These are phyloP conservation scores for Candida pseudoglaebosa DNA, from an alignment of 805 yeast genomes.

Conservation along the genomic window DNA sequence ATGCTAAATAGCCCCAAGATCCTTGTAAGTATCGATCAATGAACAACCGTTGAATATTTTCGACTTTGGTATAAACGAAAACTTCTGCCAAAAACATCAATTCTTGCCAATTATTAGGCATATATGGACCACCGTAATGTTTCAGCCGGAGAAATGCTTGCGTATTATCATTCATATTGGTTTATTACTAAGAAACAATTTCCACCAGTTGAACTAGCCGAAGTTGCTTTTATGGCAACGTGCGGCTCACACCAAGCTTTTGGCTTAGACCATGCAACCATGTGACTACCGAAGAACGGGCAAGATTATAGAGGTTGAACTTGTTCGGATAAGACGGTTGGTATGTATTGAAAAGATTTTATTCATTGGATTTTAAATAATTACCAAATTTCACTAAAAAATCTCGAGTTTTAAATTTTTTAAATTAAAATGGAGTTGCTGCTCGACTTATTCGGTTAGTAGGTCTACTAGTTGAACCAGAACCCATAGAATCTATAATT, in stretches of 20 bases:
- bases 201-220: background rate
- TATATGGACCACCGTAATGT: constrained; percentile 19
- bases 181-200: background rate
- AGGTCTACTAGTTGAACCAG: constrained; percentile 29
- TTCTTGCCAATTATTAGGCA: constrained; percentile 17
- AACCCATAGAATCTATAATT: constrained; percentile 23
- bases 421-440: constrained; percentile 28
- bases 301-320: too few species aligned
- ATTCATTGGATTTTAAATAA: too few species aligned
- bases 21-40: background rate
- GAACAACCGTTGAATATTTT: constrained; percentile 2
- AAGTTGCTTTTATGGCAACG: too few species aligned
- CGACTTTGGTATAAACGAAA: background rate
- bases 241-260: too few species aligned
- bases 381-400: background rate
- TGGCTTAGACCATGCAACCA: too few species aligned
- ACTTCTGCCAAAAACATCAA: constrained; percentile 9
- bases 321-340: too few species aligned
- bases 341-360: too few species aligned
- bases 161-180: background rate
- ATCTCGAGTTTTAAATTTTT: background rate
- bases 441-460: constrained; percentile 37
- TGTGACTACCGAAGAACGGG: too few species aligned
- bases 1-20: background rate
- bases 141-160: constrained; percentile 9